phyloP scores from a whole-genome alignment of 805 yeast genomes.

The Starmerella geochares region DNA sequence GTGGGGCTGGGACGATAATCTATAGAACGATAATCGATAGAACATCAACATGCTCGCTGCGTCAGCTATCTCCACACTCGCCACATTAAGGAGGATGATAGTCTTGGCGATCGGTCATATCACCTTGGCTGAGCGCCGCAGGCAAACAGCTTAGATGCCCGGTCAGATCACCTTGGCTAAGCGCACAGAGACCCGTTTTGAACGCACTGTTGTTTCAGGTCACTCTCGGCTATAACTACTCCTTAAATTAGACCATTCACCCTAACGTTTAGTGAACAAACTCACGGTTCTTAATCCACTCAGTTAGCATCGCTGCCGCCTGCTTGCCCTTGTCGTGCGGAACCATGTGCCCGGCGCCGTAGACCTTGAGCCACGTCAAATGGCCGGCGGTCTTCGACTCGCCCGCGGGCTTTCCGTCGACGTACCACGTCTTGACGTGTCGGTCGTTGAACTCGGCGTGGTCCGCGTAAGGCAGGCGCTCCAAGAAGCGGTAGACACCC shows the following conservation, averaged over 20 bases:
- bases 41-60: no score
- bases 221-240: no score
- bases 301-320: slow-evolving; percentile 69
- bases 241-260: neutral
- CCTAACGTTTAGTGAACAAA: slow-evolving; percentile 1
- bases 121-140: no score
- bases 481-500: slow-evolving; percentile 82
- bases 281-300: slow-evolving; percentile 47
- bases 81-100: no score
- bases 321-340: slow-evolving; percentile 79
- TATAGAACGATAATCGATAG: no score
- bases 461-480: slow-evolving; percentile 56
- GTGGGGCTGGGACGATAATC: no score
- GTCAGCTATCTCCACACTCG: no score
- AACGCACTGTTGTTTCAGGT: no score
- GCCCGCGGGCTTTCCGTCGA: slow-evolving; percentile 46
- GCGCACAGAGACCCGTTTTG: no score
- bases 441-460: slow-evolving; percentile 43
- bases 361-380: slow-evolving; percentile 74
- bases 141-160: no score
- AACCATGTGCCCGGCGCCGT: slow-evolving; percentile 93
- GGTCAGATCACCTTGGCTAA: no score
- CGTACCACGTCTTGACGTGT: slow-evolving; percentile 32
- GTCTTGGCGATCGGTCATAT: no score
- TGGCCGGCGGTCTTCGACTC: slow-evolving; percentile 61